phyloP scores from a whole-genome alignment of 331 rosid genomes.

The Malus hybrid region DNA sequence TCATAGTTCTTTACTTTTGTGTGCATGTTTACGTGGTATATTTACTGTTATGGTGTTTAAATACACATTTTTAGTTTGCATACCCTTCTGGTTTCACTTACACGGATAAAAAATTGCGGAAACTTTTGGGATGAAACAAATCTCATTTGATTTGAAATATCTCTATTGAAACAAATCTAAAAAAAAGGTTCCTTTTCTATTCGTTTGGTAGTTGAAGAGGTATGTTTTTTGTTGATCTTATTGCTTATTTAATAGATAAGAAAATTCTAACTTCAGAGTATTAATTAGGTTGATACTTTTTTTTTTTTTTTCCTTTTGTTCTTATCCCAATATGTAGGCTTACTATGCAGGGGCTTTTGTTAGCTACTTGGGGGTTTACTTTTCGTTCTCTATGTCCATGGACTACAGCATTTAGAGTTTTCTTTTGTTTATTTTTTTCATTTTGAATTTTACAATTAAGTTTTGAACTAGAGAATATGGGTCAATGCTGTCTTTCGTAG shows the following conservation, averaged over 20 bases:
- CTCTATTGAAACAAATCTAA: not conserved
- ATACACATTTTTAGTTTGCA: not conserved
- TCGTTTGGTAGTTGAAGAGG: not conserved
- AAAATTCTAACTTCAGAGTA: not conserved
- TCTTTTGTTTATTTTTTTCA: not conserved
- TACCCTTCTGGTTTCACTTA: not conserved
- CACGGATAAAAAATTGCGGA: not conserved
- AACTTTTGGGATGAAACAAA: not conserved
- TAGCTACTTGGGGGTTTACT: not conserved
- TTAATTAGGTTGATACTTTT: not conserved
- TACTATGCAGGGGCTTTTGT: not conserved
- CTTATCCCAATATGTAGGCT: not conserved
- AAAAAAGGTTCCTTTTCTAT: not conserved
- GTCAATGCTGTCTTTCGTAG: conserved; percentile 26
- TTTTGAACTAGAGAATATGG: not conserved
- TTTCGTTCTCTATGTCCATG: not conserved
- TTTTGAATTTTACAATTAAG: not conserved
- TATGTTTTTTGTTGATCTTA: not conserved
- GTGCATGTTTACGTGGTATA: not conserved
- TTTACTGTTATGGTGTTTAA: not conserved
- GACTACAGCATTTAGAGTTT: not conserved
- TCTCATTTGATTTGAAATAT: not conserved
- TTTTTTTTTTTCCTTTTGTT: not conserved
- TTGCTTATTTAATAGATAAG: not conserved
- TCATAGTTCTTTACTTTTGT: not conserved